Evolutionary conservation across 345 rosid species (phyloP), one percentile per base, ranked within the genome.

Genomic region (Gossypium sturtianum): DNA sequence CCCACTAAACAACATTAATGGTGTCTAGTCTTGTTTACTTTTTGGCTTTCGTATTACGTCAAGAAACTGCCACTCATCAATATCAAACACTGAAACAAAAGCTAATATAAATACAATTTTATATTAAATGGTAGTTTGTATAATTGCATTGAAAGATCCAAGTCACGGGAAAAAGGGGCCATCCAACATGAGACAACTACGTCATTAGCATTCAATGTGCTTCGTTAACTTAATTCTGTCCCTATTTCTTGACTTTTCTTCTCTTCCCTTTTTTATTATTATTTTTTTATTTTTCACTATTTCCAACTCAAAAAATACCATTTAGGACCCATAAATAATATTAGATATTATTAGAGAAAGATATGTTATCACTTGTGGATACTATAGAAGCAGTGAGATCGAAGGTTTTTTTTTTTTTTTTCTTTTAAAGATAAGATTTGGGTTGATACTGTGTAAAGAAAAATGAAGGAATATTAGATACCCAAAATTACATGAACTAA

Each of bases 121-220:
- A 22, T 22, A 29, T 29, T 29, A 29, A 29, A 29, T 9, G 3
- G 12, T 9, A 56, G 25, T 56, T 56, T 56, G 25, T 9, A 57
- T 57, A 20, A 20, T 57, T 57, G 57, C 61, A 58, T 79, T 81
- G 81, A 79, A 72, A 75, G 86, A 79, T 84, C 87, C 87, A 70
- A 79, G 70, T 75, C 76, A 68, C 77, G 76, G 78, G 77, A 73
- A 74, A 77, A 11, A n/a, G 7, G 58, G 74, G 22, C 41, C 72
- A 67, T 25, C 65, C 23, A 49, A 57, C 70, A 64, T 27, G 79
- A 45, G 74, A 68, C 80, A 56, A 58, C 9, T 44, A 64, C 81
- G 72, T 75, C 82, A 58, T 62, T 51, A 10, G 13, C 70, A 64
- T 76, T 74, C 27, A 76, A 72, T 75, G 63, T 6, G 64, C n/a